Percentiles rank a stretch among this genome's conserved stretches.
Conservation (phyloP, 305 asterid species). For the Fraxinus sp. region DNA sequence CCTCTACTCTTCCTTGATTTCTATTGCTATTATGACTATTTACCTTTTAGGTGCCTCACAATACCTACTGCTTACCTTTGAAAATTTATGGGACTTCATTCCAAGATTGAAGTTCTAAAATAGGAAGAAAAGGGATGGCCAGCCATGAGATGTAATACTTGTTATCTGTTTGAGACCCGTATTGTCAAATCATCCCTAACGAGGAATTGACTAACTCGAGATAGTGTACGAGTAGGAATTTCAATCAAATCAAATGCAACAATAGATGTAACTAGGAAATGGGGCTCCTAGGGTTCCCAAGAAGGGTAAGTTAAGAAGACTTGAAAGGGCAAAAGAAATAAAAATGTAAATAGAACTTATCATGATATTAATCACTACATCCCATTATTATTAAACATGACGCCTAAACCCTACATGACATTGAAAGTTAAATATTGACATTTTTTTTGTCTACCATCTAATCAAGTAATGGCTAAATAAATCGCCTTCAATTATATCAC, state of each 20-base stretch:
- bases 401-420: not conserved
- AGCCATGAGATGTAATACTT: not conserved
- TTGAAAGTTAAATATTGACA: not conserved
- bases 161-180: not conserved
- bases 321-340: not conserved
- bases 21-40: not conserved
- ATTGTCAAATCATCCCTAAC: too few relatives aligned
- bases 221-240: not conserved
- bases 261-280: too few relatives aligned
- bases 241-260: not conserved
- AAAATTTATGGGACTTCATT: not conserved
- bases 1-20: not conserved
- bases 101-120: not conserved
- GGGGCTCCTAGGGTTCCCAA: not conserved
- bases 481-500: not conserved
- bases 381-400: not conserved
- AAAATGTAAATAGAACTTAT: not conserved
- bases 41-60: not conserved
- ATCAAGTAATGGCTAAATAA: not conserved
- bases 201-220: not conserved
- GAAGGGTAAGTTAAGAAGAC: not conserved
- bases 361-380: not conserved
- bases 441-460: not conserved
- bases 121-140: not conserved
- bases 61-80: not conserved